phyloP scores from a whole-genome alignment of 176 grass and related monocot genomes.

The Zizania latifolia region DNA sequence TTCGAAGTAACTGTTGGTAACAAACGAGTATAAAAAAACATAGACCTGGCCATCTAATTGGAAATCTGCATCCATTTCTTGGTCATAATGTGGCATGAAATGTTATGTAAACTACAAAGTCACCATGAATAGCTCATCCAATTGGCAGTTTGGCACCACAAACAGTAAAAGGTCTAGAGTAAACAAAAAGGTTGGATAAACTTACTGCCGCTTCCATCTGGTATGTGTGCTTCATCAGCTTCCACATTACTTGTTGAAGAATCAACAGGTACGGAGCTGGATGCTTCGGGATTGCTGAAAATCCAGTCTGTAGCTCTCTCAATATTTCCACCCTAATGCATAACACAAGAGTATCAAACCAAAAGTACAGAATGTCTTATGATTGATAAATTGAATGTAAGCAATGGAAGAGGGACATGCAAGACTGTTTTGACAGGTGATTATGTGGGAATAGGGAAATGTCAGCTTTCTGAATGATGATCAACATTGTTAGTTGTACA shows the following conservation, averaged over 20 bases:
- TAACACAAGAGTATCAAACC: constrained; percentile 14
- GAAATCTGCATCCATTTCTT: neutral
- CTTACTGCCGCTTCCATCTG: constrained; percentile 92
- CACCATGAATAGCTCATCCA: neutral
- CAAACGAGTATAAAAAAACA: too few relatives aligned
- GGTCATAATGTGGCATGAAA: neutral
- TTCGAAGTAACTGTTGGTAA: neutral
- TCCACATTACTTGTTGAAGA: constrained; percentile 52
- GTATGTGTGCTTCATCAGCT: constrained; percentile 37
- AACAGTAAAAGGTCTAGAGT: neutral
- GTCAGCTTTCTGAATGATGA: neutral
- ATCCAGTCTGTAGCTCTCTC: constrained; percentile 98
- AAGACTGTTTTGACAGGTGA: neutral
- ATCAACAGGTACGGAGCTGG: constrained; percentile 43
- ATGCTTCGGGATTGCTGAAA: constrained; percentile 70
- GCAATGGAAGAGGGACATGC: neutral
- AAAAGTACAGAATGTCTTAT: neutral
- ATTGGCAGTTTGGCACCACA: neutral
- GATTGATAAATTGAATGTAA: neutral
- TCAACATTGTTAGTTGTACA: neutral
- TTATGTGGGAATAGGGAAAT: neutral
- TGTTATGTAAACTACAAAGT: neutral
- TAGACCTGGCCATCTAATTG: neutral
- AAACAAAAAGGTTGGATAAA: neutral
- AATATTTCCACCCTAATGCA: constrained; percentile 74